Evolutionary conservation across 2,329 filamentous ascomycete genomes (phyloP).

Genomic region (Drechslerella coelobrocha): DNA sequence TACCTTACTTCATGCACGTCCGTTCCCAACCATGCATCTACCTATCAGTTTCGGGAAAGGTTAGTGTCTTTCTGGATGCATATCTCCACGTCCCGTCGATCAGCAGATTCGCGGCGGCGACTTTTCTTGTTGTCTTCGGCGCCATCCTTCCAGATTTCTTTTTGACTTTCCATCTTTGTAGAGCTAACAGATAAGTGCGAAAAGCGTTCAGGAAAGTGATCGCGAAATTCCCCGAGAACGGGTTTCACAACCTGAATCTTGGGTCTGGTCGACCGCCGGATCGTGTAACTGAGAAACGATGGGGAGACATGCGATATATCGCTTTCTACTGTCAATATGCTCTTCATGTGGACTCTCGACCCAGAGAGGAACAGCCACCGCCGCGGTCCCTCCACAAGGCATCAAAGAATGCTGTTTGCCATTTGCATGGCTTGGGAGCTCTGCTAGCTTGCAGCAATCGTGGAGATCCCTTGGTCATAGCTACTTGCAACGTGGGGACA

Average conservation of each 20-base stretch:
- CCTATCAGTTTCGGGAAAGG: conserved; percentile 48
- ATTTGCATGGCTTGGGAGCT: conserved; percentile 29
- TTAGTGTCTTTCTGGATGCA: conserved; percentile 34
- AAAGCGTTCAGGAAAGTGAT: conserved; percentile 25
- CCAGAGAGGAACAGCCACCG: neutral
- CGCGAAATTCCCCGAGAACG: conserved; percentile 13
- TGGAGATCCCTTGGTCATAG: conserved; percentile 26
- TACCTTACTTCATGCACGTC: conserved; percentile 40
- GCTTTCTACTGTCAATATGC: conserved; percentile 10
- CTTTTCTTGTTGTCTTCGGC: conserved; percentile 23
- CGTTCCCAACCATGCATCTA: conserved; percentile 36
- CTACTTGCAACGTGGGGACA: conserved; percentile 30
- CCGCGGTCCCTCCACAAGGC: neutral
- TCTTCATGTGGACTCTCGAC: neutral
- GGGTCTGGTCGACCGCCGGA: conserved; percentile 6
- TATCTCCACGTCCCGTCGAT: conserved; percentile 33
- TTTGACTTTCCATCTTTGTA: neutral
- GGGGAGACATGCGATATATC: neutral
- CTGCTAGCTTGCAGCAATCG: conserved; percentile 21
- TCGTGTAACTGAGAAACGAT: conserved; percentile 16
- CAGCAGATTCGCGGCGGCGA: conserved; percentile 35
- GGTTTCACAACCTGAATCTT: conserved; percentile 32
- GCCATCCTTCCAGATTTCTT: neutral
- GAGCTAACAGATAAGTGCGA: neutral
- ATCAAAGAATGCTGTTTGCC: neutral